phyloP scores from a whole-genome alignment of 2,329 filamentous ascomycete genomes.

The Pseudogymnoascus pannorum region DNA sequence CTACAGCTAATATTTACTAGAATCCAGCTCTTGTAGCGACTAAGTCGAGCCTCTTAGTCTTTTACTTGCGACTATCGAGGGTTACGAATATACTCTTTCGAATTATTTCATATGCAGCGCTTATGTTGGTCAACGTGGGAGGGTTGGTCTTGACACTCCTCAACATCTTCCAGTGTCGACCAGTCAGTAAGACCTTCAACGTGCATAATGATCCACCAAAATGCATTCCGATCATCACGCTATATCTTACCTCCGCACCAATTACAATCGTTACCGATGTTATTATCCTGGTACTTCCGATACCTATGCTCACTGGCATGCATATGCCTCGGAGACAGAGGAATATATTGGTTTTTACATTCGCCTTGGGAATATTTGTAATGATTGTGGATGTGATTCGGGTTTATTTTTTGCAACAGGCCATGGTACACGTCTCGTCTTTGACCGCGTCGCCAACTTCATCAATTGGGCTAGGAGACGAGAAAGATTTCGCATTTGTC shows the following conservation, averaged over 20 bases:
- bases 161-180: constrained; percentile 77
- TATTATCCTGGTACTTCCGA: constrained; percentile 74
- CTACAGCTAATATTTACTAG: constrained; percentile 32
- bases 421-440: not conserved
- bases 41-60: constrained; percentile 80
- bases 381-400: constrained; percentile 78
- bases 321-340: constrained; percentile 76
- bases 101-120: constrained; percentile 65
- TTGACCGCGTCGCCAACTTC: not conserved
- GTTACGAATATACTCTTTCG: constrained; percentile 62
- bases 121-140: constrained; percentile 69
- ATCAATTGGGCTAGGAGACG: not conserved
- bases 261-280: constrained; percentile 87
- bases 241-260: constrained; percentile 69
- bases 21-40: constrained; percentile 86
- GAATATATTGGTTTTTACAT: constrained; percentile 75
- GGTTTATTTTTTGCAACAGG: constrained; percentile 72
- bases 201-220: constrained; percentile 13
- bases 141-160: constrained; percentile 75
- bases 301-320: constrained; percentile 80
- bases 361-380: constrained; percentile 77
- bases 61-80: constrained; percentile 74
- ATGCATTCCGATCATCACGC: constrained; percentile 42
- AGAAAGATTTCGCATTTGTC: constrained; percentile 55
- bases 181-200: constrained; percentile 61